phyloP scores from a whole-genome alignment of 768 basidiomycete species.

The Mrakia blollopis region DNA sequence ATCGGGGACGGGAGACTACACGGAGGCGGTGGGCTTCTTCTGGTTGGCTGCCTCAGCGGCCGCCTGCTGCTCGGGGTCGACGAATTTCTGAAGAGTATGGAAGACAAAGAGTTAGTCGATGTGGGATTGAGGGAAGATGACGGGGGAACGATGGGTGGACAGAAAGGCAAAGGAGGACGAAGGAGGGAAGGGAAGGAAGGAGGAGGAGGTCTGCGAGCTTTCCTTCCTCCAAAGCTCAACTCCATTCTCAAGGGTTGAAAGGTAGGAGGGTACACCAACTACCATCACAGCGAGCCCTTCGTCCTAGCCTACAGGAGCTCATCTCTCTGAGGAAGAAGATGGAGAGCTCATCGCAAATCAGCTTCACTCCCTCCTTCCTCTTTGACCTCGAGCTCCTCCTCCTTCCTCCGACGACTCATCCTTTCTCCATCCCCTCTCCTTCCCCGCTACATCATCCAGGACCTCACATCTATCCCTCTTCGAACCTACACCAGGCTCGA shows the following conservation, averaged over 20 bases:
- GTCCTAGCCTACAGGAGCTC: too few species aligned
- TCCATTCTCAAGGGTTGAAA: too few species aligned
- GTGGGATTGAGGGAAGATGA: not conserved
- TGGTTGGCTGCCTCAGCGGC: not conserved
- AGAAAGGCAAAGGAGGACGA: not conserved
- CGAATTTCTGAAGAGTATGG: constrained; percentile 3
- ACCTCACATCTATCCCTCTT: not conserved
- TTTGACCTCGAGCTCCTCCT: not conserved
- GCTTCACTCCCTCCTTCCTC: not conserved
- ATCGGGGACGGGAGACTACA: not conserved
- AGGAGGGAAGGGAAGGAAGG: not conserved
- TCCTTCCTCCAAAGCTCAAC: not conserved
- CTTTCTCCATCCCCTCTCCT: not conserved
- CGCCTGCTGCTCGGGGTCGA: constrained; percentile 24
- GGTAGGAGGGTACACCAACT: too few species aligned
- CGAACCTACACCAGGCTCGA: not conserved
- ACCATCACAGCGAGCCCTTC: too few species aligned
- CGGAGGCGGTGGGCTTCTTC: constrained; percentile 16
- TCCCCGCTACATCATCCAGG: not conserved
- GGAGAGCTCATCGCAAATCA: not conserved
- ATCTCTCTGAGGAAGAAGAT: not conserved
- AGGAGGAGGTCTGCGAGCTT: not conserved
- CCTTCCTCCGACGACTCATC: not conserved
- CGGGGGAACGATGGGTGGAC: not conserved
- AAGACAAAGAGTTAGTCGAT: not conserved